Percentiles rank a stretch among this genome's conserved stretches.
phyloP scores from a whole-genome alignment of 345 rosid genomes.

The Rhizophora apiculata region DNA sequence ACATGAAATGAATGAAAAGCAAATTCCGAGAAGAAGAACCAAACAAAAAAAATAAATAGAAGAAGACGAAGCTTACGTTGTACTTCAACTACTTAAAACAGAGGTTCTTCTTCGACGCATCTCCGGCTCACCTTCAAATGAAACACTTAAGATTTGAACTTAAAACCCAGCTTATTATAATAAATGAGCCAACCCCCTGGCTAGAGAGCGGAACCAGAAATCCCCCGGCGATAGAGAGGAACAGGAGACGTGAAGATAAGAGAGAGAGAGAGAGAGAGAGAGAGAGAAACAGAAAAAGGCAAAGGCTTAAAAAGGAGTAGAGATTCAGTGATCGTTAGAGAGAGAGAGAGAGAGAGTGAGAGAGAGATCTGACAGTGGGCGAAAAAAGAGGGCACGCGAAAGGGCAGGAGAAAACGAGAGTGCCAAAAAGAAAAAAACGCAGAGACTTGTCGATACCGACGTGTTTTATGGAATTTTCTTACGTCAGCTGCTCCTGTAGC shows the following conservation, averaged over 20 bases:
- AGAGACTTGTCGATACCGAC: slow-evolving; percentile 4
- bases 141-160: neutral
- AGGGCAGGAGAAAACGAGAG: neutral
- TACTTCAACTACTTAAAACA: slow-evolving; percentile 18
- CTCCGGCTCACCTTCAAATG: slow-evolving; percentile 13
- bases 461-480: slow-evolving; percentile 20
- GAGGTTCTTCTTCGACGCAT: slow-evolving; percentile 22
- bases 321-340: neutral
- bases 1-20: neutral
- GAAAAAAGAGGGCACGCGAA: slow-evolving; percentile 38
- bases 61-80: slow-evolving; percentile 18
- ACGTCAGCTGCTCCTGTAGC: slow-evolving; percentile 18
- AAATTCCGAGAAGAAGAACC: neutral
- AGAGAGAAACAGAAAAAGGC: neutral
- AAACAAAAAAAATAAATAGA: neutral
- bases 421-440: neutral
- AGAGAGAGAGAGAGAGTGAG: slow-evolving; percentile 2
- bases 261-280: neutral
- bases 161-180: neutral
- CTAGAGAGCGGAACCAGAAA: neutral
- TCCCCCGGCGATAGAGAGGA: slow-evolving; percentile 1
- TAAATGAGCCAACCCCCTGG: neutral
- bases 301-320: neutral
- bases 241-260: neutral
- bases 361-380: slow-evolving; percentile 31